Evolutionary conservation across 2,329 filamentous ascomycete species (phyloP), one percentile per base, ranked within the genome.

Genomic region (Xylariomycetidae sp.): DNA sequence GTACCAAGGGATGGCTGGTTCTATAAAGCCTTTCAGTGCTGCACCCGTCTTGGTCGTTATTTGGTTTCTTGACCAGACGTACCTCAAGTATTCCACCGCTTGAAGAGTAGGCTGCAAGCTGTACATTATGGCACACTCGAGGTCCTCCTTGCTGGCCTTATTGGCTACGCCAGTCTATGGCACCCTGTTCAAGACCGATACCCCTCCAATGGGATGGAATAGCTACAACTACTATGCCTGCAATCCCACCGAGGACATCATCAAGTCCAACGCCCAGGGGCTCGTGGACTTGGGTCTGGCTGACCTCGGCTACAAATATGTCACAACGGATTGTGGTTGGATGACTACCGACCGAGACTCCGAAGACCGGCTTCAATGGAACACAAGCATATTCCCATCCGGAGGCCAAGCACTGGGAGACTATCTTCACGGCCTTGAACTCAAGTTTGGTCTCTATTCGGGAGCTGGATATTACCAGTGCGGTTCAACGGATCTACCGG

Each of bases 311-410:
- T 80, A 81, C 45, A 62, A 57, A 2, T 67, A 69, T 35, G 68
- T 78, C 19, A 74, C 71, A 0, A 64, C 67, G 0, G 76, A 80
- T 44, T 79, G 74, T 34, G 75, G 76, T 1, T 80, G 75, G 76
- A 64, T 57, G 15, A 47, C 56, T 0, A 44, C 43, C 12, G 49
- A 60, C 6, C 53, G 64, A 4, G 58, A 68, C 23, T 48, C 55
- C 0, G 52, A 72, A 8, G 67, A 66, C 2, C 58, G 58, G 14
- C 53, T 74, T 3, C 64, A 67, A 10, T 76, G 68, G 64, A 70
- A 76, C 34, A 42, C 52, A 6, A 61, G 52, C 0, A 45, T 64
- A 1, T 76, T 76, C 19, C 73, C 72, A 0, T 67, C 67, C 0
- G 61, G 46, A 12, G 42, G 70, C 12, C 61, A 58, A 15, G 68